These are phyloP conservation scores for Sarcomyxa edulis DNA, from an alignment of 768 basidiomycete genomes.

Conservation along the genomic window DNA sequence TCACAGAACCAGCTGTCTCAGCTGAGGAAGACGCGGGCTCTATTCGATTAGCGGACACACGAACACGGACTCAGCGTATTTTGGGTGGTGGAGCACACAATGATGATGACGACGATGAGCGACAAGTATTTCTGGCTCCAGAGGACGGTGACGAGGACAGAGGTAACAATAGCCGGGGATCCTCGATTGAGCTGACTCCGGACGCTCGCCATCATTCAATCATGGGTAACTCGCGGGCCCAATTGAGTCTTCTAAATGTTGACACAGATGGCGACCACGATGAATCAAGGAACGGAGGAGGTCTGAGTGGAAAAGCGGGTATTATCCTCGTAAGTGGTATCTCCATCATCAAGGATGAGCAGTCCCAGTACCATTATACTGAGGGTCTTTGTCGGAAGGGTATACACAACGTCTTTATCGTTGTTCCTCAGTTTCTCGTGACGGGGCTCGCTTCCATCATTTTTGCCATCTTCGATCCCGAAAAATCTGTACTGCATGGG, in stretches of 20 bases:
- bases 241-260: slow-evolving; percentile 43
- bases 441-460: slow-evolving; percentile 82
- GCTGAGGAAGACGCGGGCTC: slow-evolving; percentile 25
- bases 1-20: slow-evolving; percentile 48
- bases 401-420: slow-evolving; percentile 93
- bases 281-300: slow-evolving; percentile 20
- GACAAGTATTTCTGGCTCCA: slow-evolving; percentile 21
- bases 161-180: slow-evolving; percentile 1
- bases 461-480: slow-evolving; percentile 80
- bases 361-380: too few species aligned
- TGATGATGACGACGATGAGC: slow-evolving; percentile 20
- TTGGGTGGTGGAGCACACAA: slow-evolving; percentile 1
- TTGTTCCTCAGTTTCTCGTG: slow-evolving; percentile 91
- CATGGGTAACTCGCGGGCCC: slow-evolving; percentile 40
- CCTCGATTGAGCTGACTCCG: slow-evolving; percentile 6
- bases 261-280: slow-evolving; percentile 23
- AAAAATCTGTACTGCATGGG: slow-evolving; percentile 35
- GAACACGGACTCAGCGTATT: too few species aligned
- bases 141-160: slow-evolving; percentile 21
- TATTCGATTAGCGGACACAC: slow-evolving; percentile 41
- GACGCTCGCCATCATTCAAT: slow-evolving; percentile 13
- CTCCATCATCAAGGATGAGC: too few species aligned
- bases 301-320: slow-evolving; percentile 79
- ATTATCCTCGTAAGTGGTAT: slow-evolving; percentile 76
- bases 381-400: slow-evolving; percentile 54